phyloP scores from a whole-genome alignment of 2,329 filamentous ascomycete genomes.

The Fusarium continuum region DNA sequence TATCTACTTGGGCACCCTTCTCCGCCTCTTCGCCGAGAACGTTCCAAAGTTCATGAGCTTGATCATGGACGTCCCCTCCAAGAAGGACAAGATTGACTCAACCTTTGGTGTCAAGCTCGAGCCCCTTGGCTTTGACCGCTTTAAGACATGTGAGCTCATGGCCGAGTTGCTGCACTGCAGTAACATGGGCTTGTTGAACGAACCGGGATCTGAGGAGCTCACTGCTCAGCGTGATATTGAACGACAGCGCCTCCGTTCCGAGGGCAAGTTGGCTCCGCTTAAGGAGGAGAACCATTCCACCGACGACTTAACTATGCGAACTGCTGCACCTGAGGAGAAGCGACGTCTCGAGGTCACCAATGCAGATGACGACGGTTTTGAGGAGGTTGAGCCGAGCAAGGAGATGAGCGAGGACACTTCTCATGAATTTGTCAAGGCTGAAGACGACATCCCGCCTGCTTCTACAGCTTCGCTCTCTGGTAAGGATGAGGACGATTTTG shows the following conservation, averaged over 20 bases:
- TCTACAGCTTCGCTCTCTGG: conserved; percentile 46
- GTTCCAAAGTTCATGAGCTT: conserved; percentile 94
- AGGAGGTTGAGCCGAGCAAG: conserved; percentile 79
- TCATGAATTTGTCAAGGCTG: conserved; percentile 71
- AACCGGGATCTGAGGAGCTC: conserved; percentile 87
- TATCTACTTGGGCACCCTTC: conserved; percentile 91
- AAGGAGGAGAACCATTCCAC: conserved; percentile 52
- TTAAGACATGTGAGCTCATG: conserved; percentile 99
- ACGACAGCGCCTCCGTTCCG: conserved; percentile 78
- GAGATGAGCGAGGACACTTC: conserved; percentile 79
- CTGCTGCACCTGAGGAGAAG: conserved; percentile 65
- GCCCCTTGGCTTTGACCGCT: conserved; percentile 94
- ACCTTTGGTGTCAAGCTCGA: conserved; percentile 93
- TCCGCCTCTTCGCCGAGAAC: conserved; percentile 88
- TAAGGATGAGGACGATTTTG: conserved; percentile 76
- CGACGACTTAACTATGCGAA: conserved; percentile 71
- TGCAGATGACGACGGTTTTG: conserved; percentile 88
- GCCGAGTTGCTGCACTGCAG: conserved; percentile 96
- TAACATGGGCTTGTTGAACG: conserved; percentile 97
- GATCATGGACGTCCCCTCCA: conserved; percentile 79
- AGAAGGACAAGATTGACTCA: conserved; percentile 79
- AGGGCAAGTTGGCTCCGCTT: conserved; percentile 72
- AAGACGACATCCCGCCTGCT: conserved; percentile 58
- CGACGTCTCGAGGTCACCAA: conserved; percentile 82
- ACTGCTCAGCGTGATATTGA: conserved; percentile 83